Percentiles rank a stretch among this genome's conserved stretches.
Evolutionary conservation across 306 rosid genomes (phyloP).

Genomic region (Rubus idaeus): DNA sequence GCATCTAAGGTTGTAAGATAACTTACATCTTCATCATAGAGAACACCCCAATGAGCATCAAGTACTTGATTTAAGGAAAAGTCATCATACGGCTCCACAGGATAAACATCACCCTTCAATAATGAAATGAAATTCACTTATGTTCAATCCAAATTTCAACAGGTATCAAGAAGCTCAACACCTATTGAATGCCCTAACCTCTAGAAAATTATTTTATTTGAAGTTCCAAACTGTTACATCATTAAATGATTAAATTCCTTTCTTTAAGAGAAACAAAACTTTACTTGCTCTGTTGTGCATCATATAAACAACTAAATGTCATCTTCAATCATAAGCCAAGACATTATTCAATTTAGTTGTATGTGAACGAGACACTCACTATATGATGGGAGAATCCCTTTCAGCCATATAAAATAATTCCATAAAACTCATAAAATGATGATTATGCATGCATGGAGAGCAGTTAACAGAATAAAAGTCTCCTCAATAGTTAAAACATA

Average conservation of each 20-base stretch:
- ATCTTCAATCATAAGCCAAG: neutral
- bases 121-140: slow-evolving; percentile 8
- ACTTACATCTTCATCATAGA: slow-evolving; percentile 56
- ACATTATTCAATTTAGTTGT: neutral
- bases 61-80: slow-evolving; percentile 41
- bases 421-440: neutral
- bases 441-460: neutral
- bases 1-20: slow-evolving; percentile 9
- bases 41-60: slow-evolving; percentile 67
- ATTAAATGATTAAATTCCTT: neutral
- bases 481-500: slow-evolving; percentile 15
- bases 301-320: neutral
- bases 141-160: neutral
- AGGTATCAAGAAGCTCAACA: neutral
- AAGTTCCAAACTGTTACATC: neutral
- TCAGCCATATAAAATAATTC: neutral
- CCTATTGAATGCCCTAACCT: neutral
- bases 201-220: neutral
- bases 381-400: slow-evolving; percentile 3
- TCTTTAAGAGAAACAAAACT: neutral
- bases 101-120: slow-evolving; percentile 63
- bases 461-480: neutral
- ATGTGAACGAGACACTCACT: neutral
- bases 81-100: slow-evolving; percentile 50
- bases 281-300: neutral